Base-by-base conservation (phyloP, 805 yeast species). In the Phaffomyces opuntiae region DNA sequence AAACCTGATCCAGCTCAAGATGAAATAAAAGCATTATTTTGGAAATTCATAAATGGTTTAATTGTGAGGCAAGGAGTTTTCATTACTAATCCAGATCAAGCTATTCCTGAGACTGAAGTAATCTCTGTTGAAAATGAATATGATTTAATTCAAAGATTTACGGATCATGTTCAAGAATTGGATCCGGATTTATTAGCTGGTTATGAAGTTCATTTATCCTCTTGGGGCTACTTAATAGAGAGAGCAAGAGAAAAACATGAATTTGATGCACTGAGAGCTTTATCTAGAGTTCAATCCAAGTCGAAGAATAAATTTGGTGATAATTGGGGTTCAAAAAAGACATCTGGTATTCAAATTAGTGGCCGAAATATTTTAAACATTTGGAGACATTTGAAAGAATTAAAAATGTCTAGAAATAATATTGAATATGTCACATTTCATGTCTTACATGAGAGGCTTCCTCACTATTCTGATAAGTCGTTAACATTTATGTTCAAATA, bases 171-270 rank as follows among this genome's bases (percentile, higher is more conserved):
- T 0, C 73, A 79, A 17, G 53, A 68, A 2, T 70, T 79, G 43
- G 98, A 93, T 58, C 97, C 98, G 0, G 99, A 93, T 60, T 78
- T 93, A 29, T 57, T 93, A 7, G 73, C 87, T 0, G 98, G 97
- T 0, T 93, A 75, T 60, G 99, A 93, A 56, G 73, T 87, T 7
- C 85, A 87, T 51, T 66, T 81, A 1, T 55, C 75, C 0, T 87
- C 97, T 0, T 91, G 98, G 98, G 98, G 99, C 0, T 93, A 86
- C 56, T 44, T 90, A 0, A 71, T 86, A 25, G 93, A 86, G 43
- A 62, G 99, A 39, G 73, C 76, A 46, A 60, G 68, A 16, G 49
- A 47, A 0, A 63, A 58, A 2, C 71, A 71, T 54, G 75, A 74
- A 2, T 63, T 73, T 12, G 83, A 87, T 52, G 51, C 88, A 4